Evolutionary conservation across 805 yeast species (phyloP).

Genomic region (Pichia manshurica): DNA sequence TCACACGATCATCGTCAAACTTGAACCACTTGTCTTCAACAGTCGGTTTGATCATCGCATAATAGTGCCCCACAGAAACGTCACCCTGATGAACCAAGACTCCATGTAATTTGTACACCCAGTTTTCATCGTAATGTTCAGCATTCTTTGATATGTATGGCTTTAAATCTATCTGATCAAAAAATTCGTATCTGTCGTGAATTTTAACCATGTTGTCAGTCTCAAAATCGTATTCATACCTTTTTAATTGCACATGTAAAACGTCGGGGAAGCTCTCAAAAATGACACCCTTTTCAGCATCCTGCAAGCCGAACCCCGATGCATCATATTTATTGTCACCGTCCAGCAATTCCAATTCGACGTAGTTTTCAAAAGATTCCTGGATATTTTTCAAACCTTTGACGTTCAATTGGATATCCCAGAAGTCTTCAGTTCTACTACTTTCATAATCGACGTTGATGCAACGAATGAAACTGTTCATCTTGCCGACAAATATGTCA

Average conservation of each 20-base stretch:
- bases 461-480: slow-evolving; percentile 93
- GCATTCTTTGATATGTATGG: slow-evolving; percentile 67
- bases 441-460: slow-evolving; percentile 90
- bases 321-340: slow-evolving; percentile 97
- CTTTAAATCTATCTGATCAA: slow-evolving; percentile 70
- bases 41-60: slow-evolving; percentile 84
- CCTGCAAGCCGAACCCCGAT: slow-evolving; percentile 83
- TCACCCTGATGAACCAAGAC: slow-evolving; percentile 96
- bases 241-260: slow-evolving; percentile 83
- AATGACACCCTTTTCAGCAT: slow-evolving; percentile 93
- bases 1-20: slow-evolving; percentile 94
- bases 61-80: slow-evolving; percentile 93
- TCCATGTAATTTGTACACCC: slow-evolving; percentile 83
- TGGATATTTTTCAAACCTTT: slow-evolving; percentile 68
- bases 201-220: slow-evolving; percentile 84
- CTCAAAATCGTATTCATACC: slow-evolving; percentile 91
- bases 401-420: slow-evolving; percentile 97
- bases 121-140: slow-evolving; percentile 45
- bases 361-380: slow-evolving; percentile 78
- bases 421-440: slow-evolving; percentile 85
- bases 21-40: slow-evolving; percentile 63
- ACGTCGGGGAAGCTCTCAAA: slow-evolving; percentile 90
- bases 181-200: slow-evolving; percentile 88
- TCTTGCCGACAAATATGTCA: slow-evolving; percentile 89
- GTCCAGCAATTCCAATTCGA: slow-evolving; percentile 79